Evolutionary conservation across 352 stramenopile genomes (phyloP), one percentile per base, ranked within the genome.

Genomic region (Phytopythium chamaehyphon): DNA sequence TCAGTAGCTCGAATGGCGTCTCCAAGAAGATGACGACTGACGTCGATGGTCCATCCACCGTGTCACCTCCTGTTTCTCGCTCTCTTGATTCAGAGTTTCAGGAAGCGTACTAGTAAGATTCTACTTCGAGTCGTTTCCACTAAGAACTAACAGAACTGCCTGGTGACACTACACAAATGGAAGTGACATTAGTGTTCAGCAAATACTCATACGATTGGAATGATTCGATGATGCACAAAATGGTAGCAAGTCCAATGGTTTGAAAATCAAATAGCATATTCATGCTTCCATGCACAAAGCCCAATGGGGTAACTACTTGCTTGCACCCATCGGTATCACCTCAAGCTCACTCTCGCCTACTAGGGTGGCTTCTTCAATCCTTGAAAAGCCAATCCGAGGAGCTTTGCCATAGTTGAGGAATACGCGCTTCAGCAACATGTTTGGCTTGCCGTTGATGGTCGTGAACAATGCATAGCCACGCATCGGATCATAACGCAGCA

Each of bases 391-490:
- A 33, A 83, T 50, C 12, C 63, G 51, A 23, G 62, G 64, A 15
- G 51, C 26, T 33, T 75, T 76, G 31, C 49, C 60, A 42, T 79
- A 83, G 10, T 38, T 64, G 3, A 83, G 47, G 51, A 76, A 86
- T 0, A 86, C 51, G 16, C 75, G 69, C 56, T 82, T 82, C 26
- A 86, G 46, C 18, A 73, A 44, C 37, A 58, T 62, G 51, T 83
- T 86, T 1, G 71, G 75, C 40, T 73, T 73, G n/a, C 69, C 70
- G 44, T 78, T 86, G 54, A 83, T 47, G 8, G 71, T 82, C 18
- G 69, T 80, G 51, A 82, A 81, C 6, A 86, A 50, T 18, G 53
- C 64, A 33, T 63, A 77, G 26, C 75, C 72, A 11, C 59, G 47
- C 16, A 55, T 44, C 15, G 64, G 47, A 23, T 80, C 71, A 47